Evolutionary conservation across 345 rosid genomes (phyloP).

Genomic region (Rhodomyrtus tomentosa): DNA sequence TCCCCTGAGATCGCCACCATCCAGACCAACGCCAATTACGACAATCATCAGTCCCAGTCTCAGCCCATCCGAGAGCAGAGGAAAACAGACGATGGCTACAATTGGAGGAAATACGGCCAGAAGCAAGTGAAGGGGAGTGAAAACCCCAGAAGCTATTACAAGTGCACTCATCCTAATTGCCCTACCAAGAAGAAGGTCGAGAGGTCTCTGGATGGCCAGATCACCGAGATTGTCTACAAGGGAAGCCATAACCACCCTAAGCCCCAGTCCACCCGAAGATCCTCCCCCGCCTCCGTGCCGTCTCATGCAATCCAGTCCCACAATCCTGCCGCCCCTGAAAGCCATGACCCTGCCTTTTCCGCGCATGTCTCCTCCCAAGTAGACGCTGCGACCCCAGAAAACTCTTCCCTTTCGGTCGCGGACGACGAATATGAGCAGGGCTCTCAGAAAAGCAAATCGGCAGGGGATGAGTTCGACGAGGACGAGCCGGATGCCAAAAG

Average conservation of each 20-base stretch:
- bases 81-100: conserved; percentile 78
- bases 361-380: conserved; percentile 18
- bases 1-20: conserved; percentile 32
- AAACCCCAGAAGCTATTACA: conserved; percentile 90
- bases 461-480: conserved; percentile 55
- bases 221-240: conserved; percentile 82
- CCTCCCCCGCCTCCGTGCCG: conserved; percentile 12
- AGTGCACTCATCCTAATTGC: conserved; percentile 75
- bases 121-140: conserved; percentile 94
- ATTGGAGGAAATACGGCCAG: conserved; percentile 97
- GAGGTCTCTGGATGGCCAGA: conserved; percentile 69
- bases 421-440: conserved; percentile 58
- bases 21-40: conserved; percentile 21
- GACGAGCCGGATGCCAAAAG: conserved; percentile 78
- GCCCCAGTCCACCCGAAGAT: conserved; percentile 58
- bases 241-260: conserved; percentile 88
- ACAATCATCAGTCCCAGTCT: conserved; percentile 22
- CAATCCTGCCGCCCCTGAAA: conserved; percentile 4
- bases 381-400: conserved; percentile 55
- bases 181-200: conserved; percentile 90
- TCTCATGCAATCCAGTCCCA: conserved; percentile 17
- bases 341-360: conserved; percentile 36
- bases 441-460: conserved; percentile 51
- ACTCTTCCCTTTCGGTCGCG: conserved; percentile 60
- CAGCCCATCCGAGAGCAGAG: conserved; percentile 41